These are phyloP conservation scores for Ophiocordyceps camponoti-floridani DNA, from an alignment of 2,329 filamentous ascomycete genomes.

Conservation along the genomic window DNA sequence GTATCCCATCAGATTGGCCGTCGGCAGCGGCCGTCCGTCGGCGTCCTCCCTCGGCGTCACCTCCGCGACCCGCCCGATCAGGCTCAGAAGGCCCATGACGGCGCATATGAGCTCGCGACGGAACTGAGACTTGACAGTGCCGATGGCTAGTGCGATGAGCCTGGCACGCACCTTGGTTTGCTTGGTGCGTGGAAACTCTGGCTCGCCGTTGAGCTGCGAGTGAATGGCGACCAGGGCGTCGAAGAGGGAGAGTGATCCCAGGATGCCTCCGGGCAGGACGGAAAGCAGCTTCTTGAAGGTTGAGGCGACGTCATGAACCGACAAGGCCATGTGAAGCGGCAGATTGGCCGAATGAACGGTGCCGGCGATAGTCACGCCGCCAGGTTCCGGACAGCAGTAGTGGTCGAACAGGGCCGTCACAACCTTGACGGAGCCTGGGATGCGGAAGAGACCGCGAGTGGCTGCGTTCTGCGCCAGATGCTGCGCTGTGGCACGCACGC, in stretches of 20 bases:
- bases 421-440: conserved; percentile 38
- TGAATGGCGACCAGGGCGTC: conserved; percentile 44
- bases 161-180: conserved; percentile 39
- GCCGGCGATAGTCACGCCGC: conserved; percentile 29
- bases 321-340: conserved; percentile 39
- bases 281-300: conserved; percentile 49
- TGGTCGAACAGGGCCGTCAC: conserved; percentile 45
- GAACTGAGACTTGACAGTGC: conserved; percentile 38
- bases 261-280: conserved; percentile 44
- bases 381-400: conserved; percentile 33
- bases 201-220: conserved; percentile 31
- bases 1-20: conserved; percentile 45
- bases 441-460: conserved; percentile 43
- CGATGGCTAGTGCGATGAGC: conserved; percentile 46
- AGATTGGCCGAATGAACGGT: conserved; percentile 42
- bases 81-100: conserved; percentile 45
- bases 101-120: conserved; percentile 47
- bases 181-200: conserved; percentile 33
- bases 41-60: conserved; percentile 31
- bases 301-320: conserved; percentile 47
- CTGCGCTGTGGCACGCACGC: conserved; percentile 47
- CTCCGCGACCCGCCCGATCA: conserved; percentile 41
- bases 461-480: conserved; percentile 38
- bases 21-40: conserved; percentile 31
- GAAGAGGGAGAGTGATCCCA: conserved; percentile 43